phyloP scores from a whole-genome alignment of 768 basidiomycete genomes.

The Lentinula detonsa region DNA sequence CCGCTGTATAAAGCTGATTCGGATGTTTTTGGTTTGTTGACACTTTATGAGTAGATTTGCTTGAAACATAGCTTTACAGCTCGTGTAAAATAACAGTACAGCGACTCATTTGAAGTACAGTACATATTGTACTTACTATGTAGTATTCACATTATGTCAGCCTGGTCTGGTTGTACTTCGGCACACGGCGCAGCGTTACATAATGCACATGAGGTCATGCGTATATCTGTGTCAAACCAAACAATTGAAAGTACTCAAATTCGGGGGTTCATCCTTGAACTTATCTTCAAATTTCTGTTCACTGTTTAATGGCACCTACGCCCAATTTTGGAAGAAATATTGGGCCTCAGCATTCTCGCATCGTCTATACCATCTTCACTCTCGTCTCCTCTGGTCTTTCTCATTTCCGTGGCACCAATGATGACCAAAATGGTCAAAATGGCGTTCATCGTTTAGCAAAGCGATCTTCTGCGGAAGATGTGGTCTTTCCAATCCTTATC shows the following conservation, averaged over 20 bases:
- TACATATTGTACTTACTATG: no score
- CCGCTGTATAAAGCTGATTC: slow-evolving; percentile 37
- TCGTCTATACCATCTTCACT: slow-evolving; percentile 1
- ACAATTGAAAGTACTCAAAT: neutral
- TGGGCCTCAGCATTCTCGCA: neutral
- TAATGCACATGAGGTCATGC: neutral
- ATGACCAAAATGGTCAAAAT: neutral
- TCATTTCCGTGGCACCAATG: neutral
- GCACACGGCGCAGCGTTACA: neutral
- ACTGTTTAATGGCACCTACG: slow-evolving; percentile 2
- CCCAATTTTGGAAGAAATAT: neutral
- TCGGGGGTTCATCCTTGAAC: neutral
- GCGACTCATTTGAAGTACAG: neutral
- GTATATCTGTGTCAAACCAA: no score
- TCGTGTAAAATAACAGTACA: neutral
- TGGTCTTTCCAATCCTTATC: slow-evolving; percentile 43
- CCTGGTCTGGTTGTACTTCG: neutral
- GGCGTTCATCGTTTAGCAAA: neutral
- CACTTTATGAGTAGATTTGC: neutral
- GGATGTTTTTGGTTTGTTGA: neutral
- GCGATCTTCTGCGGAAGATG: neutral
- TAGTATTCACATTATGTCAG: no score
- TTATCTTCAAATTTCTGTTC: neutral
- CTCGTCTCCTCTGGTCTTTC: neutral
- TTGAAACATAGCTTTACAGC: neutral